phyloP scores from a whole-genome alignment of 2,329 filamentous ascomycete species.

The Pseudogymnoascus sp. region DNA sequence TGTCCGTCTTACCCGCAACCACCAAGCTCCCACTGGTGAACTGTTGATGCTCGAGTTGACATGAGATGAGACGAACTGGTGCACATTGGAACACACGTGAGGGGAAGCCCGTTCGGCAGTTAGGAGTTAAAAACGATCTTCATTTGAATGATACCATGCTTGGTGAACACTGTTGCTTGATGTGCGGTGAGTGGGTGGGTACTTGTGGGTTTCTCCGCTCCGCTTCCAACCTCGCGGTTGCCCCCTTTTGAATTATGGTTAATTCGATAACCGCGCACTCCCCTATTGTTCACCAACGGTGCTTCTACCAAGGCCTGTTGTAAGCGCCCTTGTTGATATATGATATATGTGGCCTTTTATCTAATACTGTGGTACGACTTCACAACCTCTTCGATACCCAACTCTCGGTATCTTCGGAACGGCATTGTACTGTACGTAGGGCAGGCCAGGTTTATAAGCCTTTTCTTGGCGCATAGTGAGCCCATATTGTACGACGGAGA shows the following conservation, averaged over 20 bases:
- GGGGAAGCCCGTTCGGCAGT: constrained; percentile 1
- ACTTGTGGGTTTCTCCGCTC: constrained; percentile 2
- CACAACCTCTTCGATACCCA: background rate
- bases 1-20: constrained; percentile 2
- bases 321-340: background rate
- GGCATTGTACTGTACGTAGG: background rate
- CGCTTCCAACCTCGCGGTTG: background rate
- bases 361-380: background rate
- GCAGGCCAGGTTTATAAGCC: background rate
- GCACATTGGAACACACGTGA: constrained; percentile 3
- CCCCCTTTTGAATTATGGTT: constrained; percentile 3
- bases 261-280: background rate
- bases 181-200: constrained; percentile 4
- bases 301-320: no score
- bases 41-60: constrained; percentile 1
- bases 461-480: background rate
- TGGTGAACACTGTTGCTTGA: background rate
- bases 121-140: constrained; percentile 7
- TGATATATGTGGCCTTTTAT: background rate
- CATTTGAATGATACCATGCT: constrained; percentile 3
- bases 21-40: constrained; percentile 3
- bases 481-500: background rate
- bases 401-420: background rate
- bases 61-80: background rate
- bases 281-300: background rate